Evolutionary conservation across 176 grass and related monocot genomes (phyloP), one percentile per base, ranked within the genome.

Genomic region (Leersia perrieri): DNA sequence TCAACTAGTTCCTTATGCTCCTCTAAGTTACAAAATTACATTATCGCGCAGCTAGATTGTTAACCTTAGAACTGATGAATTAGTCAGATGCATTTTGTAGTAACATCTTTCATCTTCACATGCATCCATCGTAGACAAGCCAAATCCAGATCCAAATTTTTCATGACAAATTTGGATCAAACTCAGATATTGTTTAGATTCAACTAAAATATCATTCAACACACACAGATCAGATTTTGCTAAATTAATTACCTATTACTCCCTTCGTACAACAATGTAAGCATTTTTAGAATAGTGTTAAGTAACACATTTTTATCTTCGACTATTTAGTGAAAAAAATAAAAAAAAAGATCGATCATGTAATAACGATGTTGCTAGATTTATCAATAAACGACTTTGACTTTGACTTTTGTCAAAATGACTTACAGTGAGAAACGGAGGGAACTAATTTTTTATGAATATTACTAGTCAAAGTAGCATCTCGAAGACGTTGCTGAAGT

Each of bases 81-180:
- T 12, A 13, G 16, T 25, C 25, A 64, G 35, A 77, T 65, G 60
- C 28, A 78, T 65, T 78, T 27, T 31, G 1, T 30, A n/a, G 55
- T 16, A 76, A 35, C 26, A 76, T 76, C 26, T 77, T 39, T 1
- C 18, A 33, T 30, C 25, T 13, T 64, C 58, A 44, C 60, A 65
- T 13, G 38, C 57, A 45, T 60, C 22, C 18, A 77, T 15, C 40
- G 74, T 29, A 4, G 55, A 26, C 33, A 38, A 27, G 35, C 73
- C 57, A 76, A 60, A 61, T 62, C 53, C 73, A 76, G 33, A 15
- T 75, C 51, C 33, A 67, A 9, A 67, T n/a, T 67, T 67, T 67
- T 67, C 32, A n/a, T 8, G n/a, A 22, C 32, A 67, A 67, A n/a
- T 22, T n/a, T 36, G 65, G 18, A n/a, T 36, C 33, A 67, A 67